Evolutionary conservation across 345 rosid species (phyloP).

Genomic region (Dipteronia sinensis): DNA sequence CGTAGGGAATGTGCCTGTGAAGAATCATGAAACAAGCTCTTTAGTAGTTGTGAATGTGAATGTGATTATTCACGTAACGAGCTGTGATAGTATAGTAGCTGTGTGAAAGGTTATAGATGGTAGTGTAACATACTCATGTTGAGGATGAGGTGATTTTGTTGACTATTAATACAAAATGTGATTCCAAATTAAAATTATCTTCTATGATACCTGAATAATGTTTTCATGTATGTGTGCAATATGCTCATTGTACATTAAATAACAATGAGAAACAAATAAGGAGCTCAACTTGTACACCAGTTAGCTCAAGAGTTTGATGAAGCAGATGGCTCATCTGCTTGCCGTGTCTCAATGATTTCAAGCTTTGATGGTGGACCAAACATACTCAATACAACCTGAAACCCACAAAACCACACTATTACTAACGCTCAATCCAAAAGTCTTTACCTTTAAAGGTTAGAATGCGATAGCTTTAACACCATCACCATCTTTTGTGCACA

Average conservation of each 20-base stretch:
- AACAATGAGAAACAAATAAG: too few species aligned
- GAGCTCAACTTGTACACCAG: conserved; percentile 12
- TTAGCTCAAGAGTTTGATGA: conserved; percentile 18
- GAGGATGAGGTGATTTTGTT: not conserved
- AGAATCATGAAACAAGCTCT: too few species aligned
- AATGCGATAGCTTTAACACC: not conserved
- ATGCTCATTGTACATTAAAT: too few species aligned
- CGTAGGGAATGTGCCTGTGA: too few species aligned
- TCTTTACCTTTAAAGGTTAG: too few species aligned
- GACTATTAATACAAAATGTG: not conserved
- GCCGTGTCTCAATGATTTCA: conserved; percentile 23
- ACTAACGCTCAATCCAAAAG: not conserved
- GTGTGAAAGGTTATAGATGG: too few species aligned
- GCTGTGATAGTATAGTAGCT: too few species aligned
- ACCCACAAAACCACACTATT: conserved; percentile 17
- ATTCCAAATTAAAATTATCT: too few species aligned
- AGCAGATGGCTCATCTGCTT: conserved; percentile 38
- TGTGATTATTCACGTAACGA: too few species aligned
- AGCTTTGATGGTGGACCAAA: conserved; percentile 68
- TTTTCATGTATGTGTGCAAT: too few species aligned
- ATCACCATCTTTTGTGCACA: not conserved
- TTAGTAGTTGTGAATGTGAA: too few species aligned
- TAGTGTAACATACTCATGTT: not conserved
- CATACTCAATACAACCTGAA: conserved; percentile 80
- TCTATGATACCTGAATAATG: too few species aligned